Evolutionary conservation across 192 early-diverging fungal genomes (phyloP).

Genomic region (Coemansia sp.): DNA sequence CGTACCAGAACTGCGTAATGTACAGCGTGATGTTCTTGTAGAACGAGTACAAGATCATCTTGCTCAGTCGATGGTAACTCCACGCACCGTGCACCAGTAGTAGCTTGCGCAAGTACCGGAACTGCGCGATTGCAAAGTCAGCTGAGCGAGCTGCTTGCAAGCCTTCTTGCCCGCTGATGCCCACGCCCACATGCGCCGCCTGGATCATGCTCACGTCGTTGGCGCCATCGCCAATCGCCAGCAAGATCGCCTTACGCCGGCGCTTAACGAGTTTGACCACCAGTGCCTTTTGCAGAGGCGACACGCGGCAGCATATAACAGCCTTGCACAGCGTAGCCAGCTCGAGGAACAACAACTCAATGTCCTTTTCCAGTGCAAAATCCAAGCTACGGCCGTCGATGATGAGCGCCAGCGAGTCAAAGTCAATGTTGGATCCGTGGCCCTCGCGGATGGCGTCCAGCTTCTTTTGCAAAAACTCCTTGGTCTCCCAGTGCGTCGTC

Average conservation of each 20-base stretch:
- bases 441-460: conserved; percentile 94
- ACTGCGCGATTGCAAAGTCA: conserved; percentile 93
- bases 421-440: conserved; percentile 70
- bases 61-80: conserved; percentile 80
- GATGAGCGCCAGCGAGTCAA: conserved; percentile 71
- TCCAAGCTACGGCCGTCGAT: conserved; percentile 90
- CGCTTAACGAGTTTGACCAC: conserved; percentile 86
- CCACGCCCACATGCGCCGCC: conserved; percentile 92
- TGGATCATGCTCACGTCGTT: conserved; percentile 99
- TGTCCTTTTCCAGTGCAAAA: conserved; percentile 66
- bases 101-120: conserved; percentile 79
- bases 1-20: conserved; percentile 86
- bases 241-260: conserved; percentile 79
- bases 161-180: conserved; percentile 95
- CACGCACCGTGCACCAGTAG: conserved; percentile 92
- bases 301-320: conserved; percentile 96
- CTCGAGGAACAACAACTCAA: conserved; percentile 64
- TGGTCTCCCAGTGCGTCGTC: conserved; percentile 87
- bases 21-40: conserved; percentile 95
- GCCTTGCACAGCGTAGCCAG: conserved; percentile 79
- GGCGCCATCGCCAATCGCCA: conserved; percentile 95
- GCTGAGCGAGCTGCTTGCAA: conserved; percentile 89
- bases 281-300: conserved; percentile 93
- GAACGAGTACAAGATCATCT: conserved; percentile 90
- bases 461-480: conserved; percentile 88